These are phyloP conservation scores for Mycothermus thermophilus DNA, from an alignment of 495 filamentous ascomycete species.

Conservation along the genomic window DNA sequence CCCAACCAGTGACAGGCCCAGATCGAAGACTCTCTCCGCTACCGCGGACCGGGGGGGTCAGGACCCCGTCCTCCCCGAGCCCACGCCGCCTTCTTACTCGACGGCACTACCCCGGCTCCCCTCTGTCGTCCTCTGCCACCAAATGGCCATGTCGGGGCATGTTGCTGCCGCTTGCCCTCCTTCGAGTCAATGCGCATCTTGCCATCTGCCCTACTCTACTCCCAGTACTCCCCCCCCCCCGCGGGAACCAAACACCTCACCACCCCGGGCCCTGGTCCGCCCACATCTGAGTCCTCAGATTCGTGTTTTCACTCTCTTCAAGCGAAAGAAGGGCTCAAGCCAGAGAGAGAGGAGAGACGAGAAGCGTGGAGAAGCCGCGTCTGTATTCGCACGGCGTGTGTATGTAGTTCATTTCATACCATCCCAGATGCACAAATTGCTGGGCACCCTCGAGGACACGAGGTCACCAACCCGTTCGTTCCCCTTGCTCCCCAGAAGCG, in stretches of 20 bases:
- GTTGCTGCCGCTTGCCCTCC: too few species aligned
- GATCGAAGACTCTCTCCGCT: constrained; percentile 19
- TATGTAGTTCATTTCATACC: too few species aligned
- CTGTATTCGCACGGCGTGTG: too few species aligned
- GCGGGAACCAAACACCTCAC: background rate
- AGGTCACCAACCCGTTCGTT: too few species aligned
- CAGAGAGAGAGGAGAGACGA: background rate
- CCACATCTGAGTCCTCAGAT: background rate
- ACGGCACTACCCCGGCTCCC: constrained; percentile 8
- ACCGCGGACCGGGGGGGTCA: constrained; percentile 9
- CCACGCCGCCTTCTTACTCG: constrained; percentile 10
- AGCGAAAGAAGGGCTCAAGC: background rate
- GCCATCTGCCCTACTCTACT: constrained; percentile 14
- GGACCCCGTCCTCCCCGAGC: constrained; percentile 10
- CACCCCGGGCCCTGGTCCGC: constrained; percentile 4
- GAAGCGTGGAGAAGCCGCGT: background rate
- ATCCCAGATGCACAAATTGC: too few species aligned
- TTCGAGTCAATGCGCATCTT: constrained; percentile 18
- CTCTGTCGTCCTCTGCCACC: too few species aligned
- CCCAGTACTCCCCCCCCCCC: constrained; percentile 2
- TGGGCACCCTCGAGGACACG: too few species aligned
- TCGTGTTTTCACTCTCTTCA: background rate
- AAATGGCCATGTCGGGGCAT: too few species aligned
- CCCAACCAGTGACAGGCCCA: constrained; percentile 15
- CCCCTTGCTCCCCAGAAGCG: too few species aligned